phyloP scores from a whole-genome alignment of 2,329 filamentous ascomycete genomes.

The Alternaria viburni region DNA sequence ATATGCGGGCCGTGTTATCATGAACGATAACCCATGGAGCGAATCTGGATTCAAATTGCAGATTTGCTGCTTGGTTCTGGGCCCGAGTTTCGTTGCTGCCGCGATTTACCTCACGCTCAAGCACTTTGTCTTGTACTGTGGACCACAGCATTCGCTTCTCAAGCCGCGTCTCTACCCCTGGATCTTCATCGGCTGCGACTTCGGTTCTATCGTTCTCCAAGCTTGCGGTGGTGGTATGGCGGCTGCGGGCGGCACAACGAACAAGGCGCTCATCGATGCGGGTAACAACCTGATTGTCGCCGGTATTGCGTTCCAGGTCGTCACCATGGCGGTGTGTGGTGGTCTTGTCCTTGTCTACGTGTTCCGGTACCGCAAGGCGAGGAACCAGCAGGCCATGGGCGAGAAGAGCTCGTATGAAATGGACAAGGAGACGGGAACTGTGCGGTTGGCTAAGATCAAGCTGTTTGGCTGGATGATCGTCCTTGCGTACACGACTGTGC shows the following conservation, averaged over 20 bases:
- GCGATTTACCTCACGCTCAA: conserved; percentile 57
- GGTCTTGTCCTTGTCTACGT: conserved; percentile 45
- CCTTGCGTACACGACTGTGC: conserved; percentile 52
- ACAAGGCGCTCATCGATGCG: conserved; percentile 42
- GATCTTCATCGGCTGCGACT: conserved; percentile 64
- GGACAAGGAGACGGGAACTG: conserved; percentile 27
- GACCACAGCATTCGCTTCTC: conserved; percentile 50
- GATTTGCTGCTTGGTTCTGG: conserved; percentile 53
- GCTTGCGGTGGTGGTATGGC: conserved; percentile 63
- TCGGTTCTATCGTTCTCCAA: conserved; percentile 62
- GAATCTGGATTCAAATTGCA: conserved; percentile 52
- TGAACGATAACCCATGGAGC: conserved; percentile 52
- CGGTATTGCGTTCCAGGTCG: conserved; percentile 63
- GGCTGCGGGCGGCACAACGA: conserved; percentile 43
- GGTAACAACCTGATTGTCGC: conserved; percentile 63
- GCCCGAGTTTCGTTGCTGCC: conserved; percentile 54
- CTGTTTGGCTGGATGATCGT: conserved; percentile 35
- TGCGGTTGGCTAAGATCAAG: conserved; percentile 25
- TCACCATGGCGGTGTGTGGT: conserved; percentile 57
- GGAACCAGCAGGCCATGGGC: conserved; percentile 7
- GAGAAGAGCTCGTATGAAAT: conserved; percentile 35
- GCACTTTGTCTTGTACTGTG: conserved; percentile 54
- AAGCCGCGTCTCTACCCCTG: conserved; percentile 57
- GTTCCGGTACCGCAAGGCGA: conserved; percentile 29
- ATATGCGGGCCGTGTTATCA: conserved; percentile 52